Evolutionary conservation across 2,329 filamentous ascomycete genomes (phyloP), one percentile per base, ranked within the genome.

Genomic region (Colletotrichum karsti): DNA sequence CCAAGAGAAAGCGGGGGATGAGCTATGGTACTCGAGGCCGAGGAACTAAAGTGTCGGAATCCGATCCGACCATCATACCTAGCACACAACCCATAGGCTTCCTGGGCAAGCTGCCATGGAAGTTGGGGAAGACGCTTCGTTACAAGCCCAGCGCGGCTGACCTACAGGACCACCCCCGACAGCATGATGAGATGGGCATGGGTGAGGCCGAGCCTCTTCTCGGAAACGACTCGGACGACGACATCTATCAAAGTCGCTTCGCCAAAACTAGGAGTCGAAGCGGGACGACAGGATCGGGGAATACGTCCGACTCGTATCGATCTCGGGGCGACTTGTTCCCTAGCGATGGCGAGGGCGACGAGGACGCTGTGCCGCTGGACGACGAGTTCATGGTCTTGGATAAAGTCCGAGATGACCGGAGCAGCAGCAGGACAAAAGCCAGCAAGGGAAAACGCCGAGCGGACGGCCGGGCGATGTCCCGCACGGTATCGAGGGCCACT

Each of bases 91-190:
- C 94, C 55, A 88, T 97, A 71, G 94, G 95, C 0, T 98, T 98
- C 74, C 80, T 97, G 42, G 92, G 93, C 72, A 87, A 92, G 59
- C 82, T 98, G 70, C 95, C 95, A 12, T 98, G 94, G 85, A 93
- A 92, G 75, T 84, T 97, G 75, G 94, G 94, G 37, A 91, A 92
- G 4, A 93, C 92, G 3, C 79, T 97, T 73, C 88, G 93, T 75
- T 98, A 98, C 78, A 93, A 94, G 77, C 95, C 95, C 33, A 97
- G 93, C 63, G 94, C 94, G 30, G 95, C 95, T 54, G 94, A 97
- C 80, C 79, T 98, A 70, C 93, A 95, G 74, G 95, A 98, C 67
- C 92, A 97, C 72, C 94, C 94, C 2, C 90, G 91, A 20, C 79
- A 77, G 67, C 80, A 82, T 48, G 78, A 77, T 4, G 81, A 78